Conservation (phyloP, 2,329 filamentous ascomycete genomes). For the Dendryphion nanum region DNA sequence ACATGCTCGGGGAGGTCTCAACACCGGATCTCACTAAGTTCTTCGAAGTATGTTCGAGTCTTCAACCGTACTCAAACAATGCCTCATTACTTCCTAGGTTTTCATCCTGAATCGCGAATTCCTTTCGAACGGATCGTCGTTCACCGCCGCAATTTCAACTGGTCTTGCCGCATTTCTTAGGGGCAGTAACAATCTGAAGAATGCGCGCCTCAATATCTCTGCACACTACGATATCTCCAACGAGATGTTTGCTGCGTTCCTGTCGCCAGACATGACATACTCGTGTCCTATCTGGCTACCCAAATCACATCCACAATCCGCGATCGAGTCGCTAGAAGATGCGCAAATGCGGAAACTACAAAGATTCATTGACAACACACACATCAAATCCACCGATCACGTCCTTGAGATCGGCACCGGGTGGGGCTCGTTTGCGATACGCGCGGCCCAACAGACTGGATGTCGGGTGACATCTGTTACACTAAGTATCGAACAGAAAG, state of each 20-base stretch:
- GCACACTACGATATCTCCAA: slow-evolving; percentile 77
- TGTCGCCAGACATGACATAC: slow-evolving; percentile 75
- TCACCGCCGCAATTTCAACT: slow-evolving; percentile 59
- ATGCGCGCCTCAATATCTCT: slow-evolving; percentile 62
- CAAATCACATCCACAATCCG: slow-evolving; percentile 39
- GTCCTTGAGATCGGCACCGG: slow-evolving; percentile 74
- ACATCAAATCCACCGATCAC: slow-evolving; percentile 63
- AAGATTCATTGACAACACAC: slow-evolving; percentile 64
- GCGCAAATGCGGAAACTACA: slow-evolving; percentile 68
- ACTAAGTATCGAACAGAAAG: slow-evolving; percentile 67
- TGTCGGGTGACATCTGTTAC: slow-evolving; percentile 70
- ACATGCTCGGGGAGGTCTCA: slow-evolving; percentile 70
- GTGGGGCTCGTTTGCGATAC: slow-evolving; percentile 73
- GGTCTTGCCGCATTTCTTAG: slow-evolving; percentile 56
- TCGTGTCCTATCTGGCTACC: slow-evolving; percentile 67
- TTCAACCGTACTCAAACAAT: neutral
- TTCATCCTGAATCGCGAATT: slow-evolving; percentile 68
- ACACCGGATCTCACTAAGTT: slow-evolving; percentile 66
- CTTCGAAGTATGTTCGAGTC: slow-evolving; percentile 54
- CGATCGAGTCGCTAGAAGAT: slow-evolving; percentile 59
- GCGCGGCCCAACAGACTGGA: slow-evolving; percentile 63
- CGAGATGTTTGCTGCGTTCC: slow-evolving; percentile 71
- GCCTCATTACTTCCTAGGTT: slow-evolving; percentile 47
- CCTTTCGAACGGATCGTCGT: slow-evolving; percentile 63
- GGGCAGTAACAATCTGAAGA: slow-evolving; percentile 48